Evolutionary conservation across 768 basidiomycete species (phyloP).

Genomic region (Kondoa subrosea): DNA sequence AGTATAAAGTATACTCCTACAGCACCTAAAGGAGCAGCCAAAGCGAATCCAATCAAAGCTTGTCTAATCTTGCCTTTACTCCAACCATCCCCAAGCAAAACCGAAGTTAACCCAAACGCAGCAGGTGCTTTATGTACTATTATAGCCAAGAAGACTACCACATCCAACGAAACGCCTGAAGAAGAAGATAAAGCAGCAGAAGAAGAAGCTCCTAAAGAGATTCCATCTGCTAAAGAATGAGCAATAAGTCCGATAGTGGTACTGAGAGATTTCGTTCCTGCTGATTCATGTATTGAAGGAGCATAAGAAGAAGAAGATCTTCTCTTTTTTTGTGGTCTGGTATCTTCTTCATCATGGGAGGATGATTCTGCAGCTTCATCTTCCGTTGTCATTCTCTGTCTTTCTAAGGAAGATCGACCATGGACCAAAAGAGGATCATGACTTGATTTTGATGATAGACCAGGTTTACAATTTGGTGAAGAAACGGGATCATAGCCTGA

Average conservation of each 20-base stretch:
- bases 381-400: constrained; percentile 20
- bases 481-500: constrained; percentile 8
- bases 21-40: constrained; percentile 69
- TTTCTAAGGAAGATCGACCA: not conserved
- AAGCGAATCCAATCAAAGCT: constrained; percentile 51
- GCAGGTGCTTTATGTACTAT: constrained; percentile 91
- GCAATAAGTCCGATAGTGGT: constrained; percentile 71
- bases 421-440: not conserved
- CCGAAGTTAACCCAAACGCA: constrained; percentile 68
- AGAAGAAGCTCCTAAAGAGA: constrained; percentile 60
- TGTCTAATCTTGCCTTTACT: constrained; percentile 45
- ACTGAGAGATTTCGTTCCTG: constrained; percentile 39
- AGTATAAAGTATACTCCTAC: constrained; percentile 47
- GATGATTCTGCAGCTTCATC: constrained; percentile 28
- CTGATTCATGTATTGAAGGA: not conserved
- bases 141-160: constrained; percentile 73
- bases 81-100: constrained; percentile 47
- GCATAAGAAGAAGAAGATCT: not conserved
- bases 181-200: constrained; percentile 21
- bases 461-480: not conserved
- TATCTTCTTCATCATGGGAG: constrained; percentile 20
- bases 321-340: not conserved
- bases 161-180: constrained; percentile 41
- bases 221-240: constrained; percentile 79
- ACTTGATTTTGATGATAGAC: not conserved